Evolutionary conservation across 768 basidiomycete species (phyloP).

Genomic region (Phylloporus sp.): DNA sequence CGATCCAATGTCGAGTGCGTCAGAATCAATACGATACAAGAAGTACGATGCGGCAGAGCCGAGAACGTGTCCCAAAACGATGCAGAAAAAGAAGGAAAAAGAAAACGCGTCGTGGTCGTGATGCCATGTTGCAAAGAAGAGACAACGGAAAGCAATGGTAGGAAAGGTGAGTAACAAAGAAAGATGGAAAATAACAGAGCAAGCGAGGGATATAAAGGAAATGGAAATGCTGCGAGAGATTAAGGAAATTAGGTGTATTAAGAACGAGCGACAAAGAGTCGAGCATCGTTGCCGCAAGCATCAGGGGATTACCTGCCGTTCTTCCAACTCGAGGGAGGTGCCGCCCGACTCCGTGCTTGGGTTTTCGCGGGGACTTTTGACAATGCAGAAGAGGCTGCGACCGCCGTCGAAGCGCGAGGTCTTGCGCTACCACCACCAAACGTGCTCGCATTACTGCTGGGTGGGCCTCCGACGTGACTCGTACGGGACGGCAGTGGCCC

Average conservation of each 20-base stretch:
- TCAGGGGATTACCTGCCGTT: slow-evolving; percentile 13
- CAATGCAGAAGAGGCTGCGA: slow-evolving; percentile 19
- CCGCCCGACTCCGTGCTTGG: slow-evolving; percentile 28
- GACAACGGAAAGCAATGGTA: background rate
- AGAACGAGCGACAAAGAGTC: slow-evolving; percentile 10
- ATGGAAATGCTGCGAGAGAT: slow-evolving; percentile 6
- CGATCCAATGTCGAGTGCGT: no score
- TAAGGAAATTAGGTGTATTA: slow-evolving; percentile 5
- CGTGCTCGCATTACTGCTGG: slow-evolving; percentile 15
- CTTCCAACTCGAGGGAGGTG: slow-evolving; percentile 65
- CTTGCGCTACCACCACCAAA: slow-evolving; percentile 22
- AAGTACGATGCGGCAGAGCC: no score
- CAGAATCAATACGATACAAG: no score
- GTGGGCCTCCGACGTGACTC: slow-evolving; percentile 2
- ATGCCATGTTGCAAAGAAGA: background rate
- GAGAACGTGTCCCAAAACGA: slow-evolving; percentile 12
- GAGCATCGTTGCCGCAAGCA: background rate
- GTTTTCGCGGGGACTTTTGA: slow-evolving; percentile 15
- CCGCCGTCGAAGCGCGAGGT: slow-evolving; percentile 33
- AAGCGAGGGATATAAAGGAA: slow-evolving; percentile 13
- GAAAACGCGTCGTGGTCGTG: background rate
- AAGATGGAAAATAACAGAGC: no score
- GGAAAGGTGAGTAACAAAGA: background rate
- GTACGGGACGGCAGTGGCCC: slow-evolving; percentile 34
- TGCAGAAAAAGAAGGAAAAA: no score